Conservation (phyloP, 768 basidiomycete genomes). For the Lentinula sp. region DNA sequence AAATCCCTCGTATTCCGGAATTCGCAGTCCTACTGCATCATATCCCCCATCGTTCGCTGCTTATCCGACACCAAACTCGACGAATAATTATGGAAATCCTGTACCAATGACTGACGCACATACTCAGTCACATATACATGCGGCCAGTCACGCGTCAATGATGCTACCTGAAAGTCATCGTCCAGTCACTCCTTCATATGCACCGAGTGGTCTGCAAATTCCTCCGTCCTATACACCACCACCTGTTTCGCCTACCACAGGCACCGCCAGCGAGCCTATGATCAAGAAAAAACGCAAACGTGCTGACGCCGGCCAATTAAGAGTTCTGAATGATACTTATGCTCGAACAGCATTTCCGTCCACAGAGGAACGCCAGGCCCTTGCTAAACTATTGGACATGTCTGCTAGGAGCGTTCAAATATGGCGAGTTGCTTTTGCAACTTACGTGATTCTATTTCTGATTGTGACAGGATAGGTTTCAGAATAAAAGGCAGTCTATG, state of each 20-base stretch:
- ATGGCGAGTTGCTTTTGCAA: conserved; percentile 43
- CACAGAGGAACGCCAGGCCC: conserved; percentile 74
- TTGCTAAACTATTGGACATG: conserved; percentile 79
- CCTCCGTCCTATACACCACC: conserved; percentile 49
- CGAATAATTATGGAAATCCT: conserved; percentile 7
- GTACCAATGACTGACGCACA: conserved; percentile 6
- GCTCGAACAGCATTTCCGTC: conserved; percentile 81
- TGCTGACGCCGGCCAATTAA: conserved; percentile 74
- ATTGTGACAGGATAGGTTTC: conserved; percentile 53
- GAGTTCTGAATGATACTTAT: conserved; percentile 77
- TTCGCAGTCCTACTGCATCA: conserved; percentile 61
- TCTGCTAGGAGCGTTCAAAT: conserved; percentile 82
- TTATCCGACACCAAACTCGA: conserved; percentile 30
- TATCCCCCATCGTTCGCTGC: conserved; percentile 51
- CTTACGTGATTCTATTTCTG: conserved; percentile 13
- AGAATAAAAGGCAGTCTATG: conserved; percentile 83
- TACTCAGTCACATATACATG: background rate
- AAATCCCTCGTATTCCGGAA: conserved; percentile 30
- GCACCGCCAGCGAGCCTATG: conserved; percentile 51
- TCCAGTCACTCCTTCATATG: conserved; percentile 34
- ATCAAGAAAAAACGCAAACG: conserved; percentile 88
- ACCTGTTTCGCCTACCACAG: conserved; percentile 34
- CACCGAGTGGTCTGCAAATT: conserved; percentile 28
- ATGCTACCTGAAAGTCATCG: conserved; percentile 27
- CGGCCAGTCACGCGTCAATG: background rate